Evolutionary conservation across 2,329 filamentous ascomycete species (phyloP), one percentile per base, ranked within the genome.

Genomic region (Phialemoniopsis sp.): DNA sequence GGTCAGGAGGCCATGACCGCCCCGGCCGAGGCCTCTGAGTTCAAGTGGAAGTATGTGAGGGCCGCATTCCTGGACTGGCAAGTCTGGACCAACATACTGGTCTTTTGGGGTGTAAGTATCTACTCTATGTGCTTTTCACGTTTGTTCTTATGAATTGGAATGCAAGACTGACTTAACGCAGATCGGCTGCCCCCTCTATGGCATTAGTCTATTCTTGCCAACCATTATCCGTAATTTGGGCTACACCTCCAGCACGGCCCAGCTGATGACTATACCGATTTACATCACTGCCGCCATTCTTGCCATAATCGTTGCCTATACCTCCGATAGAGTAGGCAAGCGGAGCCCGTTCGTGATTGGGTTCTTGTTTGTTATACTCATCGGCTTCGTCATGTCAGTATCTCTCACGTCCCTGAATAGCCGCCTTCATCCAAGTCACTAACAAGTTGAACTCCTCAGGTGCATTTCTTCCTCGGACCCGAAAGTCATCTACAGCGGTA

Each of bases 11-110:
- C 21, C 21, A 6, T 26, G 21, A n/a, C n/a, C n/a, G 21, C 6
- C 6, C 21, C 50, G 2, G 85, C 83, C 0, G 73, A 84, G 50
- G 78, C 86, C 32, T 88, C 93, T 49, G 74, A 83, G 36, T 93
- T 93, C 57, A 73, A 81, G 46, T 85, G 83, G 78, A 66, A 69
- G 13, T 93, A 90, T 53, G 78, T 93, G 42, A 81, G 79, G 75
- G 73, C 78, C 8, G 82, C 82, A 2, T 66, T 91, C 34, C 78
- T 72, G 29, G 89, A 95, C 53, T 93, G 86, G 83, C 91, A 95
- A 62, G 89, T 88, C 34, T 75, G 68, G 65, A 59, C 70, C 19
- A 73, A 72, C 38, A 63, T 82, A 4, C 65, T 83, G 36, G 76
- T 85, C 26, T 80, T 80, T 50, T 82, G 81, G 67, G 78, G 80